Conservation (phyloP, 2,329 filamentous ascomycete genomes). For the Penicillium sp. region DNA sequence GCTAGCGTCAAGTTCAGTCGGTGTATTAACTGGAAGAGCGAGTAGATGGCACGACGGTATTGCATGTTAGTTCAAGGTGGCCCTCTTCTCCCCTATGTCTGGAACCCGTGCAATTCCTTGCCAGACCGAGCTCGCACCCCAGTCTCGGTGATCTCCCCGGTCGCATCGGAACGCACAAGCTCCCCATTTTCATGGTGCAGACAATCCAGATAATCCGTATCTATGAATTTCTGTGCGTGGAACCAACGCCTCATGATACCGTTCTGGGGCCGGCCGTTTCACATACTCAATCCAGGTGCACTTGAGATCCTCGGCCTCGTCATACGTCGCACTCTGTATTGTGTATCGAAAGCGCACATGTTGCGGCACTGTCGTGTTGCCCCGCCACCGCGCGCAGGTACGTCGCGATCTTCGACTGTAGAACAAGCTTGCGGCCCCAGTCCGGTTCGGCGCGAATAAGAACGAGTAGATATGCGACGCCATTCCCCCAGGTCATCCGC, state of each 20-base stretch:
- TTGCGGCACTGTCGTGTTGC: constrained; percentile 19
- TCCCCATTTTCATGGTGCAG: constrained; percentile 45
- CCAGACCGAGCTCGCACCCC: constrained; percentile 44
- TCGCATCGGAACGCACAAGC: constrained; percentile 42
- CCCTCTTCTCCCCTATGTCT: constrained; percentile 46
- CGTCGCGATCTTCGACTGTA: constrained; percentile 38
- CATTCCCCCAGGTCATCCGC: too few species aligned
- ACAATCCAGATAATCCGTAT: constrained; percentile 48
- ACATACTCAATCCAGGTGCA: constrained; percentile 46
- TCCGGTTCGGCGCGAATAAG: constrained; percentile 44
- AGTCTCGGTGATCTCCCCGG: constrained; percentile 38
- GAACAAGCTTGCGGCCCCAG: constrained; percentile 40
- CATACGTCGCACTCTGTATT: constrained; percentile 14
- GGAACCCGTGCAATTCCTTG: constrained; percentile 44
- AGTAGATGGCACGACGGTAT: too few species aligned
- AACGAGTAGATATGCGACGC: constrained; percentile 45
- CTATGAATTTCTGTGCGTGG: constrained; percentile 48
- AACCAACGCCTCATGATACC: constrained; percentile 46
- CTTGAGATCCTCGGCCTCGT: constrained; percentile 28
- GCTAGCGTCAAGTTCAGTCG: constrained; percentile 44
- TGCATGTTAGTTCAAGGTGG: constrained; percentile 30
- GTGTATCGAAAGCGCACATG: constrained; percentile 23
- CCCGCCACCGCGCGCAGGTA: constrained; percentile 24
- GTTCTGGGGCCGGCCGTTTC: constrained; percentile 41
- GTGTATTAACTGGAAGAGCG: too few species aligned